A percentile compares a stretch with the other conserved stretches of the same genome.
Conservation (phyloP, 805 yeast genomes). For the Ascoidea asiatica region DNA sequence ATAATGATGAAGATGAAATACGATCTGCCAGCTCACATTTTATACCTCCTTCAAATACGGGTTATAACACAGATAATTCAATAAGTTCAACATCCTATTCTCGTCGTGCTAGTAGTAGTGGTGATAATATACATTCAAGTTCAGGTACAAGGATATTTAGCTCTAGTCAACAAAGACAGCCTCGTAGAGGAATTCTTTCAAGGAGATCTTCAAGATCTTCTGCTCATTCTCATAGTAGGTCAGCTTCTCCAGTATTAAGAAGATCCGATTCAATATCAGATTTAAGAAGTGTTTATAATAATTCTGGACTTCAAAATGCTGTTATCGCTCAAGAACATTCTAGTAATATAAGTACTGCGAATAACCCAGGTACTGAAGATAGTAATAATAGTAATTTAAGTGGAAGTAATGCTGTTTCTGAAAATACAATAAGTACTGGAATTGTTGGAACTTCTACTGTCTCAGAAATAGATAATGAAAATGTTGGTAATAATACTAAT, state of each 20-base stretch:
- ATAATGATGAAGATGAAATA: background rate
- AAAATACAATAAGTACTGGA: background rate
- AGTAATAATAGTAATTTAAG: too few species aligned
- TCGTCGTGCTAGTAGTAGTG: background rate
- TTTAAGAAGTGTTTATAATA: background rate
- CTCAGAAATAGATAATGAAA: background rate
- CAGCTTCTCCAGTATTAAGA: background rate
- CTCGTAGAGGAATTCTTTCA: background rate
- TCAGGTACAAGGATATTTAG: too few species aligned
- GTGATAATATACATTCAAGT: background rate
- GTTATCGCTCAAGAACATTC: too few species aligned
- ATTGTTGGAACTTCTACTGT: background rate
- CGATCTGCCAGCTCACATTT: background rate
- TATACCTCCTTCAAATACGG: background rate
- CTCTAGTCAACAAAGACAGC: too few species aligned
- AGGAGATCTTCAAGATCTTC: background rate
- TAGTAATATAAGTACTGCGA: too few species aligned
- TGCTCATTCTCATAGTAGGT: background rate
- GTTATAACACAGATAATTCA: background rate
- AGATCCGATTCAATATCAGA: background rate
- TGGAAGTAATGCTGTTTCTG: background rate
- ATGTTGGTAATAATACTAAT: constrained; percentile 2
- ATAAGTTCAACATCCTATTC: background rate
- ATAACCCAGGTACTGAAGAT: too few species aligned
- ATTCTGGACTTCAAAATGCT: too few species aligned